Percentiles rank a stretch among this genome's conserved stretches.
Evolutionary conservation across 805 yeast species (phyloP).

Genomic region (Ogataea paradorogensis): DNA sequence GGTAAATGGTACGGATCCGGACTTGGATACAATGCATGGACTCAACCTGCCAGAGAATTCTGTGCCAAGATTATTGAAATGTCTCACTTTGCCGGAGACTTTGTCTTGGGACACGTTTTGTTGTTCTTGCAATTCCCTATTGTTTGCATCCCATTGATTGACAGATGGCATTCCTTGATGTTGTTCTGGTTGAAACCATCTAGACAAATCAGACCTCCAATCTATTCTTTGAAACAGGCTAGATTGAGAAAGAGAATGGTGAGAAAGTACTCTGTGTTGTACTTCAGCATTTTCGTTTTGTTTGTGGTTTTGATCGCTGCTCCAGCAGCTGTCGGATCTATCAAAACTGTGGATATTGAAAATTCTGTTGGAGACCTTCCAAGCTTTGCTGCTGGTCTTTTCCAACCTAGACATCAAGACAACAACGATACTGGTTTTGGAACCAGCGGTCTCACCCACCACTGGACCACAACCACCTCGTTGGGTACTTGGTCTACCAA

Average conservation of each 20-base stretch:
- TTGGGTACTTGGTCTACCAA: constrained; percentile 49
- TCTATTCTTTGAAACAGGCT: constrained; percentile 93
- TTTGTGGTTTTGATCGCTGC: constrained; percentile 80
- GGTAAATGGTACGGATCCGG: constrained; percentile 99
- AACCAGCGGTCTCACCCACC: constrained; percentile 37
- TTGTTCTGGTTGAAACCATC: constrained; percentile 98
- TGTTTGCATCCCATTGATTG: constrained; percentile 79
- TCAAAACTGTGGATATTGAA: constrained; percentile 40
- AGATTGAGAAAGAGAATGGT: constrained; percentile 97
- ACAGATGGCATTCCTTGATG: constrained; percentile 97
- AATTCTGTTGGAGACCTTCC: constrained; percentile 32
- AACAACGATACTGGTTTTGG: constrained; percentile 80
- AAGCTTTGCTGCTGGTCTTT: constrained; percentile 53
- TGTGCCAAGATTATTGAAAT: constrained; percentile 90
- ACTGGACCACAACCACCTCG: constrained; percentile 44
- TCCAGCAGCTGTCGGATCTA: constrained; percentile 78
- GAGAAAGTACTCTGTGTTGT: constrained; percentile 82
- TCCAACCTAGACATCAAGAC: constrained; percentile 83
- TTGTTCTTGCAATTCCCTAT: constrained; percentile 88
- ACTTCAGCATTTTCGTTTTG: constrained; percentile 63
- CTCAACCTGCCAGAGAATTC: constrained; percentile 96
- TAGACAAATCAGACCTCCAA: constrained; percentile 96
- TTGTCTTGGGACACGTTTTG: constrained; percentile 85
- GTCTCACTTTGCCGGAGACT: constrained; percentile 96
- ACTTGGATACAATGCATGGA: constrained; percentile 88